A percentile compares a stretch with the other conserved stretches of the same genome.
Conservation (phyloP, 768 basidiomycete species). For the Chalciporus piperatus region DNA sequence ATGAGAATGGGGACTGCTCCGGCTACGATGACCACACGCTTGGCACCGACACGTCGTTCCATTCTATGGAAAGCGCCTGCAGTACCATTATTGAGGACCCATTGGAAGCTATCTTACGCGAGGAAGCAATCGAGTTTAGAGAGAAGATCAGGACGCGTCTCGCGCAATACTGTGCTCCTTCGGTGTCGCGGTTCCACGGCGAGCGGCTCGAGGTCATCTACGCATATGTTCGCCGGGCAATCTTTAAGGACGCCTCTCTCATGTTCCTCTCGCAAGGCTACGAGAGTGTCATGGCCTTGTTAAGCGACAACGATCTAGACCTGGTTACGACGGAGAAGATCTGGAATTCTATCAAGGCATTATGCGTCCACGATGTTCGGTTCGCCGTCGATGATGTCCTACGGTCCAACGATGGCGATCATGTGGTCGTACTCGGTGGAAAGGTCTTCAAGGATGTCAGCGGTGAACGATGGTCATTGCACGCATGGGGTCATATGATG, state of each 20-base stretch:
- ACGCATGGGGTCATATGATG: slow-evolving; percentile 36
- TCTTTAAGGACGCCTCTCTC: slow-evolving; percentile 37
- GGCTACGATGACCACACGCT: slow-evolving; percentile 12
- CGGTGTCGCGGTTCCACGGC: slow-evolving; percentile 28
- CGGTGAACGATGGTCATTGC: slow-evolving; percentile 31
- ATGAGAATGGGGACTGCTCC: slow-evolving; percentile 22
- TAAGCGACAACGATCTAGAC: slow-evolving; percentile 31
- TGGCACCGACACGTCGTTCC: slow-evolving; percentile 4
- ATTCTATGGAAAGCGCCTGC: slow-evolving; percentile 5
- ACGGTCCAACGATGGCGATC: slow-evolving; percentile 28
- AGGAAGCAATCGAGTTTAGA: slow-evolving; percentile 30
- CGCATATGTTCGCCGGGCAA: slow-evolving; percentile 37
- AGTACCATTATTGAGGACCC: slow-evolving; percentile 24
- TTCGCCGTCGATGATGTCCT: slow-evolving; percentile 32
- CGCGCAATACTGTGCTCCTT: slow-evolving; percentile 33
- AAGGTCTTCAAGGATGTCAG: slow-evolving; percentile 32
- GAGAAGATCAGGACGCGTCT: slow-evolving; percentile 34
- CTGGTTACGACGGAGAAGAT: slow-evolving; percentile 32
- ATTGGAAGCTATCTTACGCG: slow-evolving; percentile 33
- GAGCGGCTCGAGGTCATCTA: slow-evolving; percentile 35
- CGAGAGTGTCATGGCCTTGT: slow-evolving; percentile 25
- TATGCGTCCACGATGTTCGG: slow-evolving; percentile 31
- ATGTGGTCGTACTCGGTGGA: slow-evolving; percentile 31
- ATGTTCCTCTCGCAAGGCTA: slow-evolving; percentile 38
- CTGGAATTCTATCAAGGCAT: slow-evolving; percentile 27